Base-by-base conservation (phyloP, 2,329 filamentous ascomycete genomes). In the Ascocoryne sarcoides region DNA sequence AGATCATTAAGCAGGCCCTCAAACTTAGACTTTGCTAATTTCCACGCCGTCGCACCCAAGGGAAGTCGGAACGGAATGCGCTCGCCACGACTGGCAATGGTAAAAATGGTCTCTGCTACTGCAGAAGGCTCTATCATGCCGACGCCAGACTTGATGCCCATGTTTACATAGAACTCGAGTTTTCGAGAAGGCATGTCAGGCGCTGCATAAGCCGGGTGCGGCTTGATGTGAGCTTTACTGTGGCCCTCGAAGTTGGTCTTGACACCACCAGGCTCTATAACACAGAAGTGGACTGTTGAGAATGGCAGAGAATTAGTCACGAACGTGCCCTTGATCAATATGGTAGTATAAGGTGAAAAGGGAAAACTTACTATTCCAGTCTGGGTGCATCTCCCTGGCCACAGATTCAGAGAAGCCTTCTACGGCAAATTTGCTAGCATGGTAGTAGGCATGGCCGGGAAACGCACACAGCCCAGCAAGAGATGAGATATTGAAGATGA, bases 401-500 rank as follows among this genome's bases (percentile, higher is more conserved):
- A 68, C 49, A 4, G 54, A 58, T 2, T 62, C 59, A 0, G 62
- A 60, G 37, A 62, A 66, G 0, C 64, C 62, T 2, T 57, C 60
- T 2, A 67, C 53, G 0, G 64, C 65, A 57, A 63, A 66, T 43
- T 67, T 67, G 17, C 62, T 54, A 10, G 58, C 56, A 37, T 66
- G 63, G 28, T 67, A 67, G 1, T 59, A 62, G 1, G 56, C 48
- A 15, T 63, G 52, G 5, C 65, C 65, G 1, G 64, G 60, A 0
- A 56, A 55, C 2, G 56, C 60, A 3, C 63, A 30, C 21, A 64
- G 40, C 3, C 63, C 63, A 9, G 62, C 64, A 0, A 67, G 23
- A 1, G 60, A 64, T 0, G 63, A 65, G 5, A 68, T 55, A 10
- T 68, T 63, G 18, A 68, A 59, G 20, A 68, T 60, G 28, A 61